Percentiles rank a stretch among this genome's conserved stretches.
phyloP scores from a whole-genome alignment of 2,329 filamentous ascomycete species.

The Aspergillus jensenii region DNA sequence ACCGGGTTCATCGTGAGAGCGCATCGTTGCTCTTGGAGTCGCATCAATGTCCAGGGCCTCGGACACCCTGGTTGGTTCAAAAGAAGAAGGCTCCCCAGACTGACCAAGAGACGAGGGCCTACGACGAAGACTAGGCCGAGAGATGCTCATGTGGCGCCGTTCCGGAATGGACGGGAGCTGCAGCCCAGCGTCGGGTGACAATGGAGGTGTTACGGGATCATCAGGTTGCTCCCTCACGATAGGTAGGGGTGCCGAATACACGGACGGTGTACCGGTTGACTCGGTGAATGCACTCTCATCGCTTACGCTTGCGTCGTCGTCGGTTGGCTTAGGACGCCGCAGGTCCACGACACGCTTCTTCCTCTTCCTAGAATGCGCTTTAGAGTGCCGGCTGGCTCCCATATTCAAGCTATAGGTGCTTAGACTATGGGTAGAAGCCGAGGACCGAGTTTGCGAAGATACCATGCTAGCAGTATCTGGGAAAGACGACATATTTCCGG shows the following conservation, averaged over 20 bases:
- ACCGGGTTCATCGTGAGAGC: slow-evolving; percentile 14
- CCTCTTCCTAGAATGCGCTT: slow-evolving; percentile 43
- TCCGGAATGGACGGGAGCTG: slow-evolving; percentile 37
- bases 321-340: slow-evolving; percentile 41
- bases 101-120: slow-evolving; percentile 23
- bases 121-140: slow-evolving; percentile 24
- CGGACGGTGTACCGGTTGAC: slow-evolving; percentile 44
- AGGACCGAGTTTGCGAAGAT: slow-evolving; percentile 61
- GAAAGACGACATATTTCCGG: slow-evolving; percentile 69
- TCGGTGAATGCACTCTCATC: slow-evolving; percentile 44
- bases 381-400: slow-evolving; percentile 44
- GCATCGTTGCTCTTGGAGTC: slow-evolving; percentile 34
- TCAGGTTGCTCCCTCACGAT: slow-evolving; percentile 62
- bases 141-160: slow-evolving; percentile 31
- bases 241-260: slow-evolving; percentile 54
- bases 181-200: slow-evolving; percentile 43
- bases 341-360: slow-evolving; percentile 53
- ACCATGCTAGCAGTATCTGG: slow-evolving; percentile 69
- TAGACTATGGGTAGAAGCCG: slow-evolving; percentile 34
- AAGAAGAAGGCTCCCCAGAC: slow-evolving; percentile 23
- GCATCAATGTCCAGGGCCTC: slow-evolving; percentile 30
- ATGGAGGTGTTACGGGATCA: slow-evolving; percentile 54
- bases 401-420: slow-evolving; percentile 42
- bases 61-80: slow-evolving; percentile 20
- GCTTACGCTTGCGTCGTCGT: slow-evolving; percentile 43